These are phyloP conservation scores for Cercospora sp. DNA, from an alignment of 2,329 filamentous ascomycete genomes.

Conservation along the genomic window DNA sequence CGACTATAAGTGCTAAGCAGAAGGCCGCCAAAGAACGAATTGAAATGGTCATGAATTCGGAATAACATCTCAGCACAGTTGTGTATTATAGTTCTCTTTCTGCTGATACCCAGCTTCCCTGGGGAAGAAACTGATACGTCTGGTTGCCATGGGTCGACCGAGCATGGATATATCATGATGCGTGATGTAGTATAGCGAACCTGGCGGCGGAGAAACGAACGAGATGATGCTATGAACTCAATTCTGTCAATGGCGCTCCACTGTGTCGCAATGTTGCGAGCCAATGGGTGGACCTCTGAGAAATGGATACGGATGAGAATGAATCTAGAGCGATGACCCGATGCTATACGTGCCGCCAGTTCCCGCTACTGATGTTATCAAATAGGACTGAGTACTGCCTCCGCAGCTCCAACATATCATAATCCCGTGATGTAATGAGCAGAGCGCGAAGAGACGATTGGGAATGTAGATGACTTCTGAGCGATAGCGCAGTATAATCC, in stretches of 20 bases:
- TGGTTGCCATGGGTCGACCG: no score
- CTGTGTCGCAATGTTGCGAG: background rate
- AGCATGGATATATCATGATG: no score
- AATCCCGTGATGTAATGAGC: no score
- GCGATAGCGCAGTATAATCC: no score
- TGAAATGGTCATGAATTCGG: background rate
- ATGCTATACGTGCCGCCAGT: no score
- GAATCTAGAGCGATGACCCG: no score
- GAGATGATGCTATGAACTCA: background rate
- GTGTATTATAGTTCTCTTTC: background rate
- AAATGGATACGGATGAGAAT: background rate
- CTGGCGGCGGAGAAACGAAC: background rate
- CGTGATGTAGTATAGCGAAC: no score
- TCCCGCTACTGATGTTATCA: no score
- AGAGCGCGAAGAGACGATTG: no score
- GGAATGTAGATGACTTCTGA: no score
- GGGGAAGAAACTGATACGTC: background rate
- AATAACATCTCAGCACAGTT: background rate
- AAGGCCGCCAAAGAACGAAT: background rate
- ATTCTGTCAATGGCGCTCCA: background rate
- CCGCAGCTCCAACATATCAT: no score
- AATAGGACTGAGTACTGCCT: no score
- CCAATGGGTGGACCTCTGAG: background rate
- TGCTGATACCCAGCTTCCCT: background rate
- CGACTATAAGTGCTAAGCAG: background rate